phyloP scores from a whole-genome alignment of 768 basidiomycete species.

The Auriscalpium orientale region DNA sequence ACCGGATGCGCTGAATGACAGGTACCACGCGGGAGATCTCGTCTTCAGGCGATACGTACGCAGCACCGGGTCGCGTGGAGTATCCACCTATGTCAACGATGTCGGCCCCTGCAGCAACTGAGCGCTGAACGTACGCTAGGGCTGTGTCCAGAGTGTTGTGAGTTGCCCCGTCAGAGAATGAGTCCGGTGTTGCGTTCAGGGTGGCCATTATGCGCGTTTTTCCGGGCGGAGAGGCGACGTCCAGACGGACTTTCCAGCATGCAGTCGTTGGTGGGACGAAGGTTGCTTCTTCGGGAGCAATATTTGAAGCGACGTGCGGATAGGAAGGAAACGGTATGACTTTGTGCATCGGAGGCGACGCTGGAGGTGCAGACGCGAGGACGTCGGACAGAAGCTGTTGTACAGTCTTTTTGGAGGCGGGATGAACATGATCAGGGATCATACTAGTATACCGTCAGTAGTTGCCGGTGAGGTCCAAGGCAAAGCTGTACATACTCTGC shows the following conservation, averaged over 20 bases:
- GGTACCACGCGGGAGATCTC: constrained; percentile 72
- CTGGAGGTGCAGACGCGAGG: constrained; percentile 20
- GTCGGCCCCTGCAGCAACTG: constrained; percentile 52
- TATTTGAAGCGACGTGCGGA: constrained; percentile 25
- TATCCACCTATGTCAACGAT: constrained; percentile 93
- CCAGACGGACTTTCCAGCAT: constrained; percentile 38
- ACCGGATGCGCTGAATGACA: constrained; percentile 52
- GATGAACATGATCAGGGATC: constrained; percentile 69
- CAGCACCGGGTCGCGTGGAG: constrained; percentile 81
- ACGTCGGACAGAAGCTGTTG: constrained; percentile 38
- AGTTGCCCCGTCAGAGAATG: constrained; percentile 82
- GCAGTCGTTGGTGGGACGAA: constrained; percentile 30
- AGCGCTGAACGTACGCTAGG: constrained; percentile 39
- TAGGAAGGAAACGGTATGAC: constrained; percentile 69
- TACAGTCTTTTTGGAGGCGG: constrained; percentile 42
- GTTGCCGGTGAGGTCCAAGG: not conserved
- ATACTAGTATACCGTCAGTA: constrained; percentile 43
- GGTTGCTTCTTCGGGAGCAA: constrained; percentile 12
- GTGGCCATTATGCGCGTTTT: constrained; percentile 83
- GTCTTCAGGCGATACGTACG: constrained; percentile 55
- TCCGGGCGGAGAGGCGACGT: constrained; percentile 5
- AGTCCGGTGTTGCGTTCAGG: constrained; percentile 90
- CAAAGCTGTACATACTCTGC: constrained; percentile 59
- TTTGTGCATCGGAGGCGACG: constrained; percentile 49
- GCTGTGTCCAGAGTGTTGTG: constrained; percentile 48